phyloP scores from a whole-genome alignment of 2,329 filamentous ascomycete species.

The Basipetospora chlamydospora region DNA sequence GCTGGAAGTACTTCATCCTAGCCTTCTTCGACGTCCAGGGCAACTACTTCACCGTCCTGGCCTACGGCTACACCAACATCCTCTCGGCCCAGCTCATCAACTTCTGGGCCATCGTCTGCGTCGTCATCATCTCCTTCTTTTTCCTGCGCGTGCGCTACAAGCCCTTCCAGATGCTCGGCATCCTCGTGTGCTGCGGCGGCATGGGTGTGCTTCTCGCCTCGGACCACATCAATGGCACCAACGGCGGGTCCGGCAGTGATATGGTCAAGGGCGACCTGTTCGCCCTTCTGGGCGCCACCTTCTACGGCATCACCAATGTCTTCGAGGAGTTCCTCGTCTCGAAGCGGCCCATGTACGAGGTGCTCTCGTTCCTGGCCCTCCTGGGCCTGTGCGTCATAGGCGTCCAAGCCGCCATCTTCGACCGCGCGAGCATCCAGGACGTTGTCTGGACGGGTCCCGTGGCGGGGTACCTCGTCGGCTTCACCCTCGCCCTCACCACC shows the following conservation, averaged over 20 bases:
- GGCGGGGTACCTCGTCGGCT: slow-evolving; percentile 75
- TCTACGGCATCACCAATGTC: slow-evolving; percentile 84
- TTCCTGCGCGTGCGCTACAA: slow-evolving; percentile 84
- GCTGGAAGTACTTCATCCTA: slow-evolving; percentile 90
- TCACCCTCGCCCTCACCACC: slow-evolving; percentile 64
- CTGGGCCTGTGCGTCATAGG: slow-evolving; percentile 88
- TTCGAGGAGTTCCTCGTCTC: slow-evolving; percentile 90
- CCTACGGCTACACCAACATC: slow-evolving; percentile 85
- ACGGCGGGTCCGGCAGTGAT: slow-evolving; percentile 52
- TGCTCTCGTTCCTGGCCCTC: slow-evolving; percentile 78
- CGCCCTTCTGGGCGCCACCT: slow-evolving; percentile 72
- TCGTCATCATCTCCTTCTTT: slow-evolving; percentile 70
- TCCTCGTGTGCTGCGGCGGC: slow-evolving; percentile 80
- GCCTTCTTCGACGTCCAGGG: slow-evolving; percentile 89
- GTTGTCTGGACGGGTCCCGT: slow-evolving; percentile 53
- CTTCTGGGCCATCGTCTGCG: slow-evolving; percentile 95
- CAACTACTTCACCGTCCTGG: slow-evolving; percentile 95
- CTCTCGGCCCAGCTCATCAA: slow-evolving; percentile 90
- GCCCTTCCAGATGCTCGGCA: slow-evolving; percentile 69
- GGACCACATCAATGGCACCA: slow-evolving; percentile 68
- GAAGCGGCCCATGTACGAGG: slow-evolving; percentile 78
- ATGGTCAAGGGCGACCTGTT: slow-evolving; percentile 87
- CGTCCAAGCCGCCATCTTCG: slow-evolving; percentile 80
- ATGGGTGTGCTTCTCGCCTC: slow-evolving; percentile 76
- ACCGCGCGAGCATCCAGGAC: slow-evolving; percentile 54